Evolutionary conservation across 352 stramenopile species (phyloP).

Genomic region (Phytophthora idaei): DNA sequence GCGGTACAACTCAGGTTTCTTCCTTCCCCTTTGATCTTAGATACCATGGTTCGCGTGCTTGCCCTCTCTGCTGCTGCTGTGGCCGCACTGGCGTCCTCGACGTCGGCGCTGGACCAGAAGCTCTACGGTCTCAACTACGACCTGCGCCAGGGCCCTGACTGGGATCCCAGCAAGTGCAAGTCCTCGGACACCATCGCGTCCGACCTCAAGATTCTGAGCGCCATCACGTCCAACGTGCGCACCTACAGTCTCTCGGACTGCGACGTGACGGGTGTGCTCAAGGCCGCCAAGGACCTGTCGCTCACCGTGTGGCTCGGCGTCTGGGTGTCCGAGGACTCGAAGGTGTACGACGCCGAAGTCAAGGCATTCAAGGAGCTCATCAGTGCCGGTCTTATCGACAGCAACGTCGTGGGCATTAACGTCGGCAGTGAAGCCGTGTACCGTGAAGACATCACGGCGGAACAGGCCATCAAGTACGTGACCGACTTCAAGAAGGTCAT

Average conservation of each 20-base stretch:
- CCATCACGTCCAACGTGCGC: slow-evolving; percentile 76
- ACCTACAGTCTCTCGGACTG: slow-evolving; percentile 84
- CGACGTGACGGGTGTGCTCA: slow-evolving; percentile 74
- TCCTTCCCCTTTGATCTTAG: neutral
- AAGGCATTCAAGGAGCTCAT: slow-evolving; percentile 67
- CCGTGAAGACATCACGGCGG: slow-evolving; percentile 71
- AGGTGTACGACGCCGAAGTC: slow-evolving; percentile 74
- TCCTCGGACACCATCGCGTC: slow-evolving; percentile 56
- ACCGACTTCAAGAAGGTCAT: slow-evolving; percentile 80
- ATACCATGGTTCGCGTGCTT: slow-evolving; percentile 34
- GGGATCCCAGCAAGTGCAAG: slow-evolving; percentile 84
- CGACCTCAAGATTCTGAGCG: slow-evolving; percentile 73
- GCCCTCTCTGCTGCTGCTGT: slow-evolving; percentile 32
- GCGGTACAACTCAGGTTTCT: slow-evolving; percentile 18
- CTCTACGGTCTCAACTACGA: slow-evolving; percentile 89
- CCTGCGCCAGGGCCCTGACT: slow-evolving; percentile 78
- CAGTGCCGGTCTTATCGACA: slow-evolving; percentile 64
- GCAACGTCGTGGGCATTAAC: slow-evolving; percentile 84
- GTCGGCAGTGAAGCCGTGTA: slow-evolving; percentile 86
- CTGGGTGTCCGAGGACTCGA: slow-evolving; percentile 74
- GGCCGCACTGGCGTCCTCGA: slow-evolving; percentile 38
- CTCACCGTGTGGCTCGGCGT: slow-evolving; percentile 85
- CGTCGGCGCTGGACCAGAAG: slow-evolving; percentile 68
- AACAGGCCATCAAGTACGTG: slow-evolving; percentile 74
- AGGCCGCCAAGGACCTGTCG: slow-evolving; percentile 61